These are phyloP conservation scores for Fusarium mangiferae DNA, from an alignment of 2,329 filamentous ascomycete genomes.

Conservation along the genomic window DNA sequence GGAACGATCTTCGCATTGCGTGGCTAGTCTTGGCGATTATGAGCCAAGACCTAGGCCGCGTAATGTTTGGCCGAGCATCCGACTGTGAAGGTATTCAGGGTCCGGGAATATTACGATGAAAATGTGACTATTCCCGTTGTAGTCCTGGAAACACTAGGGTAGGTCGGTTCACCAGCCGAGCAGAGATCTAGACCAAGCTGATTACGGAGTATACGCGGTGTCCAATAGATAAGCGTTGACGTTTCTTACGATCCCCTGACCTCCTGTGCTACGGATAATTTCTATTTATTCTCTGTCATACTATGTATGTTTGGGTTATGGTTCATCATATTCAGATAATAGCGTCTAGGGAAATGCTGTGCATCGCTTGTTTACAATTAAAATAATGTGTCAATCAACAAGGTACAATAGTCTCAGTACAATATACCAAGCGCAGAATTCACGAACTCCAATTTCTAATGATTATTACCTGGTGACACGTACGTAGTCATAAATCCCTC, in stretches of 20 bases:
- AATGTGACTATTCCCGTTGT: neutral
- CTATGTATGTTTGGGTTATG: neutral
- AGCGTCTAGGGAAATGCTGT: neutral
- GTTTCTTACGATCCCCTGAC: neutral
- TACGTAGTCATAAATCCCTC: neutral
- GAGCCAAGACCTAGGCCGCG: constrained; percentile 26
- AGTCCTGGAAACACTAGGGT: neutral
- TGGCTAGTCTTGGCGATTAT: constrained; percentile 18
- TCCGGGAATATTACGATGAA: neutral
- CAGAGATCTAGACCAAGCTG: neutral
- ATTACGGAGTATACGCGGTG: neutral
- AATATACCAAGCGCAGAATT: neutral
- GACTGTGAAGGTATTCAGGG: neutral
- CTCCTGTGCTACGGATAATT: neutral
- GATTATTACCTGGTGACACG: neutral
- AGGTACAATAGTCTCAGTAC: neutral
- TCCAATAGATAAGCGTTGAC: neutral
- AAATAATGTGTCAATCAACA: no score
- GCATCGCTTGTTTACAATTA: no score
- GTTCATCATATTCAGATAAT: no score
- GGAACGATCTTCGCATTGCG: constrained; percentile 9
- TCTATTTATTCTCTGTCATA: neutral
- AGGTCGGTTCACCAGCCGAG: neutral
- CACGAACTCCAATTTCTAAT: neutral
- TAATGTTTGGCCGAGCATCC: constrained; percentile 25